Percentiles rank a stretch among this genome's conserved stretches.
These are phyloP conservation scores for Cladorrhinum sp. DNA, from an alignment of 2,329 filamentous ascomycete species.

Conservation along the genomic window DNA sequence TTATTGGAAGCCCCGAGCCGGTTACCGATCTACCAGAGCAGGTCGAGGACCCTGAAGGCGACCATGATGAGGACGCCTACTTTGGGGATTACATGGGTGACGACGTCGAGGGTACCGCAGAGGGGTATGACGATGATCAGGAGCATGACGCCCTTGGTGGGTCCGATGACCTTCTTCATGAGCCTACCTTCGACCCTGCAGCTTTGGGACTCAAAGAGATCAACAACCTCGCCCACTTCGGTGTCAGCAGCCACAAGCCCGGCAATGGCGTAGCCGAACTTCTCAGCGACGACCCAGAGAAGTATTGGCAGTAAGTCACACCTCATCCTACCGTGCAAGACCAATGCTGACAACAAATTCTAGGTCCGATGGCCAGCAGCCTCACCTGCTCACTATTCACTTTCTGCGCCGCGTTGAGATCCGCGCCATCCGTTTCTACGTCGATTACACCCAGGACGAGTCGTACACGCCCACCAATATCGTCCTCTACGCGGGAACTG, in stretches of 20 bases:
- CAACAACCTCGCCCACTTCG: slow-evolving; percentile 78
- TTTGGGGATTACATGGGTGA: slow-evolving; percentile 24
- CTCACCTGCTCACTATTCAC: slow-evolving; percentile 75
- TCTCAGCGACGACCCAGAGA: slow-evolving; percentile 66
- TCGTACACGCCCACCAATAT: slow-evolving; percentile 96
- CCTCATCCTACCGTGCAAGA: neutral
- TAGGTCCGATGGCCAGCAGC: slow-evolving; percentile 79
- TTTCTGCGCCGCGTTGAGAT: slow-evolving; percentile 82
- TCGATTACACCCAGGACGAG: slow-evolving; percentile 91
- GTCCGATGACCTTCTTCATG: slow-evolving; percentile 18
- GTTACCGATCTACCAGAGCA: slow-evolving; percentile 5
- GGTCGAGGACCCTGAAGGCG: slow-evolving; percentile 15
- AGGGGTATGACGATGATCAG: slow-evolving; percentile 18
- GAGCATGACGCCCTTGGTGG: slow-evolving; percentile 23
- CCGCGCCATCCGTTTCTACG: slow-evolving; percentile 73
- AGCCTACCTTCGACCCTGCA: slow-evolving; percentile 47
- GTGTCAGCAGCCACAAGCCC: slow-evolving; percentile 76
- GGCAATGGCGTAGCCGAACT: slow-evolving; percentile 76
- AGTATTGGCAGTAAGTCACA: slow-evolving; percentile 71
- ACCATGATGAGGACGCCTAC: slow-evolving; percentile 18
- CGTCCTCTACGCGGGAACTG: slow-evolving; percentile 81
- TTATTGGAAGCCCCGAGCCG: slow-evolving; percentile 2
- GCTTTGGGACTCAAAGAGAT: slow-evolving; percentile 72
- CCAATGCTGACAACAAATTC: neutral
- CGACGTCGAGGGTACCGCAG: slow-evolving; percentile 19